Percentiles rank a stretch among this genome's conserved stretches.
These are phyloP conservation scores for Angophora floribunda DNA, from an alignment of 345 rosid species.

Conservation along the genomic window DNA sequence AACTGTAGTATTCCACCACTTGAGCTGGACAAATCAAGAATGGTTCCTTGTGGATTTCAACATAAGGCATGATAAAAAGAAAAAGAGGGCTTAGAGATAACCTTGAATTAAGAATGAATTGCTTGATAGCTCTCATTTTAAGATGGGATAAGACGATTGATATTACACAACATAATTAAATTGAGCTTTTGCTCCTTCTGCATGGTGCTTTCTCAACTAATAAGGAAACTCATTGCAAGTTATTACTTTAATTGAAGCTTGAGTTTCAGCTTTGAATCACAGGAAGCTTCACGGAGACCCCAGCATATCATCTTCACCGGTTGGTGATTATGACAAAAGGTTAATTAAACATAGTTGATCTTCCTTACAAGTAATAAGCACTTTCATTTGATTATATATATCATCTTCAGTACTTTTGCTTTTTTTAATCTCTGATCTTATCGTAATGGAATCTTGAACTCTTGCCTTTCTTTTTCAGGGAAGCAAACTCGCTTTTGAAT, in stretches of 20 bases:
- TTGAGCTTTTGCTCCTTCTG: too few species aligned
- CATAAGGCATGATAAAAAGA: background rate
- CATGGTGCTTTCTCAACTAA: too few species aligned
- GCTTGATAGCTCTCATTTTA: background rate
- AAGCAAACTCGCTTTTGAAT: too few species aligned
- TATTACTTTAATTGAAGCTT: background rate
- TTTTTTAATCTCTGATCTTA: background rate
- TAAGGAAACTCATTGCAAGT: background rate
- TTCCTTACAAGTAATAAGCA: background rate
- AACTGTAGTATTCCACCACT: background rate
- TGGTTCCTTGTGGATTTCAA: background rate
- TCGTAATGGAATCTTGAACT: background rate
- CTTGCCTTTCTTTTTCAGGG: too few species aligned
- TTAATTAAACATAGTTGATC: background rate
- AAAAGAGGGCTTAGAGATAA: background rate
- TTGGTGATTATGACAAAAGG: background rate
- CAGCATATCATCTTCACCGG: background rate
- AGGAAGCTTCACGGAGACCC: background rate
- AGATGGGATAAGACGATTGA: too few species aligned
- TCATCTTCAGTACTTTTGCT: background rate
- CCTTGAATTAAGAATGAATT: background rate
- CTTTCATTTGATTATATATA: background rate
- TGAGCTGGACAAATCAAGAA: background rate
- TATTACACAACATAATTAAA: background rate
- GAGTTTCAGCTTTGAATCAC: accelerated